A percentile compares a stretch with the other conserved stretches of the same genome.
Evolutionary conservation across 1,139 yeast genomes (phyloP).

Genomic region (Yamadazyma kanchanaburiensis): DNA sequence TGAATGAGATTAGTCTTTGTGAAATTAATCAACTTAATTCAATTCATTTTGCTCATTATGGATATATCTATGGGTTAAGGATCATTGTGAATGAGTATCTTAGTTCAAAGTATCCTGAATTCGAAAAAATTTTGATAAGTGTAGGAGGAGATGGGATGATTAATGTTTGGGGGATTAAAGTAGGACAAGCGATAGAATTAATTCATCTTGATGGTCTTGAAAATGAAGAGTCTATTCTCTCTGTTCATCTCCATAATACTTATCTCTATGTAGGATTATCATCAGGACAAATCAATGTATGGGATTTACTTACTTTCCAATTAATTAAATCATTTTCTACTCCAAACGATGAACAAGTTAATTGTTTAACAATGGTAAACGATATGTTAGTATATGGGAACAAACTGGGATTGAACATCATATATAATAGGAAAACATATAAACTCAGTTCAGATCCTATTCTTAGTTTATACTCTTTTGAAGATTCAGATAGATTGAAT

Average conservation of each 20-base stretch:
- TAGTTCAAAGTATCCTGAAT: constrained; percentile 15
- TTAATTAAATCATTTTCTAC: constrained; percentile 53
- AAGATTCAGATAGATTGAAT: constrained; percentile 9
- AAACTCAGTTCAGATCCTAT: constrained; percentile 7
- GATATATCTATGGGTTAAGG: constrained; percentile 77
- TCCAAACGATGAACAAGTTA: constrained; percentile 19
- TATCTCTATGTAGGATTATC: constrained; percentile 77
- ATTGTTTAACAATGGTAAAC: constrained; percentile 8
- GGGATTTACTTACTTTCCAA: constrained; percentile 83
- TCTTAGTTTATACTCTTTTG: constrained; percentile 6
- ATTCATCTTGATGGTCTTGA: constrained; percentile 43
- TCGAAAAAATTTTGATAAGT: constrained; percentile 24
- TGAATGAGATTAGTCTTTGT: constrained; percentile 31
- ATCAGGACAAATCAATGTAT: constrained; percentile 68
- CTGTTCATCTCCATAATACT: constrained; percentile 60
- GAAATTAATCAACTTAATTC: constrained; percentile 69
- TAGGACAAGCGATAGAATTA: constrained; percentile 7
- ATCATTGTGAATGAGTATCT: constrained; percentile 23
- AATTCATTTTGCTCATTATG: constrained; percentile 83
- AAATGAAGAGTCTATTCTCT: constrained; percentile 67
- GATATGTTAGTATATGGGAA: constrained; percentile 10
- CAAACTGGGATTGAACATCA: constrained; percentile 10
- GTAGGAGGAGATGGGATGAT: constrained; percentile 93
- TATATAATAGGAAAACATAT: constrained; percentile 4
- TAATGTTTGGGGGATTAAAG: constrained; percentile 61